Conservation (phyloP, 148 eudicot species). For the Chenopodium formosanum region DNA sequence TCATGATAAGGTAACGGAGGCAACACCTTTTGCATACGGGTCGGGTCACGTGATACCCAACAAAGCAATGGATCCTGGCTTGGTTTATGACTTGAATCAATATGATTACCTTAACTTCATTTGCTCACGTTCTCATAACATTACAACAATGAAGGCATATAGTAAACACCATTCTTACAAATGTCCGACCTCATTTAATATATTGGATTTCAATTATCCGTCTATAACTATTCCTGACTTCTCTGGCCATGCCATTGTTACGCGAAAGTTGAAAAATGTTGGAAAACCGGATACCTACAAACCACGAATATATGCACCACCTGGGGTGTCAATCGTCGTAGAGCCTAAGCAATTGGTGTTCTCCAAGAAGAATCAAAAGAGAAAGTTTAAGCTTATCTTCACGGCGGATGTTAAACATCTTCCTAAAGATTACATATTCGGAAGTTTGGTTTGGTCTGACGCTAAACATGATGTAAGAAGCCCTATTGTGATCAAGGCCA, state of each 20-base stretch:
- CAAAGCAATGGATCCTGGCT: background rate
- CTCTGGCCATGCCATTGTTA: conserved; percentile 24
- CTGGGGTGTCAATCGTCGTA: conserved; percentile 19
- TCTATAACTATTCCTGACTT: conserved; percentile 38
- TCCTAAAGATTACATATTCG: conserved; percentile 26
- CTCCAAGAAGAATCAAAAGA: background rate
- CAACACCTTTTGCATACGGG: background rate
- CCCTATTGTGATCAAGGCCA: conserved; percentile 42
- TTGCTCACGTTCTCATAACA: background rate
- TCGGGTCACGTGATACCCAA: background rate
- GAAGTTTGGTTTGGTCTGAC: conserved; percentile 46
- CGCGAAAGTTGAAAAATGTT: conserved; percentile 53
- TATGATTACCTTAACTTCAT: background rate
- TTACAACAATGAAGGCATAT: too few relatives aligned
- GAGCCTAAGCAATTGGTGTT: conserved; percentile 40
- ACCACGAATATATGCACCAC: conserved; percentile 31
- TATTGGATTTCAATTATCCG: conserved; percentile 41
- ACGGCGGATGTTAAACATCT: background rate
- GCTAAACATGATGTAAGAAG: conserved; percentile 49
- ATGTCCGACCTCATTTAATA: conserved; percentile 1
- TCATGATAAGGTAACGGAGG: background rate
- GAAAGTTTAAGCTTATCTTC: conserved; percentile 20
- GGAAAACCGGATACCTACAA: conserved; percentile 38
- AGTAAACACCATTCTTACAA: background rate
- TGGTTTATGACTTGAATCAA: background rate